Base-by-base conservation (phyloP, 768 basidiomycete genomes). In the Psilocybe tampanensis region DNA sequence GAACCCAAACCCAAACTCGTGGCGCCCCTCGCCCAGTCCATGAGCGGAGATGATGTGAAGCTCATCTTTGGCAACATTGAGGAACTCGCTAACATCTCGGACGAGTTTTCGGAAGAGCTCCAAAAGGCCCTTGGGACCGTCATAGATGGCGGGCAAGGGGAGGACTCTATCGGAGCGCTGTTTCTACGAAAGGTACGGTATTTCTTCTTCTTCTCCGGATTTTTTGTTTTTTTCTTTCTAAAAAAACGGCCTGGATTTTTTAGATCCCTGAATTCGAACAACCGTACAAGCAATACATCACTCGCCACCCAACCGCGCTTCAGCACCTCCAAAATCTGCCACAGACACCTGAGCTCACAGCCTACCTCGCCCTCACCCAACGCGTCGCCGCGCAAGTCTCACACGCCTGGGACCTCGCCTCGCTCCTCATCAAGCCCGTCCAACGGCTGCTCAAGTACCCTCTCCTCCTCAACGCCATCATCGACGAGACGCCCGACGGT, bases 401-500 rank as follows among this genome's bases (percentile, higher is more conserved):
- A 0, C 88, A 93, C 65, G 91, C 94, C 2, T 95, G 94, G 89
- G 96, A 99, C 69, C 84, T 99, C 23, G 80, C 92, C 5, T 94
- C 94, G 0, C 83, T 98, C 36, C 88, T 99, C 58, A 98, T 99
- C 72, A 98, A 98, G 72, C 97, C 97, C 32, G 94, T 99, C 3
- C 97, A 98, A 67, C 86, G 96, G 15, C 81, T 98, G 53, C 86
- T 98, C 61, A 98, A 98, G 69, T 99, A 99, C 67, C 86, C 92
- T 0, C 82, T 98, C 8, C 82, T 99, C 24, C 84, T 99, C 32
- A 74, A 75, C 22, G 84, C 90, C 22, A 87, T 94, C 61, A 82
- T 89, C 51, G 85, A 88, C 48, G 88, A 86, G 65, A 94, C 92
- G 0, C 84, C 86, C 7, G 82, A 86, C 51, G 69, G 71, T 21